Base-by-base conservation (phyloP, 345 rosid genomes). In the Pistacia atlantica region DNA sequence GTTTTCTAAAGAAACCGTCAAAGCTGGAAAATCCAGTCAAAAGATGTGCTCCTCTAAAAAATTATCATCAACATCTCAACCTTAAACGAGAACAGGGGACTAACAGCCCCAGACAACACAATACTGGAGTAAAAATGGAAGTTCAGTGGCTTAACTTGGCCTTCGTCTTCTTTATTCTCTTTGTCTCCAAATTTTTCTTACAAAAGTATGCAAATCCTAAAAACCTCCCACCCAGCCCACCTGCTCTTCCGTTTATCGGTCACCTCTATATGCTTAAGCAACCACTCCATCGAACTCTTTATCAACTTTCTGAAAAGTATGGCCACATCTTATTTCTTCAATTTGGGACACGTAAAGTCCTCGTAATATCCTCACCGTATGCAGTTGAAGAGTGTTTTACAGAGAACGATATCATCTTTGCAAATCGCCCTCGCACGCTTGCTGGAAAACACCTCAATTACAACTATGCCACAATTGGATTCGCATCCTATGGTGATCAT, bases 341-440 rank as follows among this genome's bases (percentile, higher is more conserved):
- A 38, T 22, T 78, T 8, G 81, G 81, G 11, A 63, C 59, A 11
- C 56, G 79, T 59, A 73, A 65, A 2, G 76, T 25, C n/a, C 59
- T 77, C 1, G 80, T 78, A 14, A 49, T 80, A 11, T 69, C 73
- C 51, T 64, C 81, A 18, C 51, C 61, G 5, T 33, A 66, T 0
- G 83, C 77, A 0, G 68, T 68, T 1, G 81, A 76, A 46, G 83
- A 80, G 38, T 81, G 81, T 68, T 79, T 79, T 56, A 79, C 79
- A 18, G 67, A 57, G 62, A 79, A 81, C 17, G 78, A 79, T 65
- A 33, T 74, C 57, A 33, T 65, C 70, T 75, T 79, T 56, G 80
- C 84, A 17, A 74, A 74, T 68, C 74, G 79, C 8, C 78, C 81
- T 64, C 60, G 33, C 22, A 11, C 37, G 4, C 66, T 31, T 33